Evolutionary conservation across 1,284 basidiomycete genomes (phyloP).

Genomic region (Sporisorium graminicola): DNA sequence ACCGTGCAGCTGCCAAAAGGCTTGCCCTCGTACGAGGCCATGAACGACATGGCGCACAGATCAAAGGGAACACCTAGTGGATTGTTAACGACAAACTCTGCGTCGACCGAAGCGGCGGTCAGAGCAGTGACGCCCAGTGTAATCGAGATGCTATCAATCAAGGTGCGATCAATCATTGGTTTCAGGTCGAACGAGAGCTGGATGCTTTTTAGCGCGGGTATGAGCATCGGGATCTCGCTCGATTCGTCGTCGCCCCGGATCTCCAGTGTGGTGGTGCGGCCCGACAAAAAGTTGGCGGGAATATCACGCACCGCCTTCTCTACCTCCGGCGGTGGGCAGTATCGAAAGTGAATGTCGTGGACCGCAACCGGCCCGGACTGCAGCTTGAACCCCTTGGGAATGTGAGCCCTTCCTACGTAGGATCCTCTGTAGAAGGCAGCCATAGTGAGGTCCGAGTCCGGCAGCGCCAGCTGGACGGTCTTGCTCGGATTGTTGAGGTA

Average conservation of each 20-base stretch:
- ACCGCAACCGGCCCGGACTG: slow-evolving; percentile 46
- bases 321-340: slow-evolving; percentile 38
- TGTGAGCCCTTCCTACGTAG: slow-evolving; percentile 53
- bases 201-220: slow-evolving; percentile 48
- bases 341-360: slow-evolving; percentile 56
- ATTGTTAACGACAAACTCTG: slow-evolving; percentile 58
- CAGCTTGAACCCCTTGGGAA: slow-evolving; percentile 40
- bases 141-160: slow-evolving; percentile 61
- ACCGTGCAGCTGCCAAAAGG: slow-evolving; percentile 56
- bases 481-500: slow-evolving; percentile 59
- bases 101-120: slow-evolving; percentile 51
- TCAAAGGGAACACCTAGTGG: slow-evolving; percentile 58
- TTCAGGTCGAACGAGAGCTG: slow-evolving; percentile 52
- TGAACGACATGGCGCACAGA: slow-evolving; percentile 51
- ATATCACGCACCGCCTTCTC: slow-evolving; percentile 45
- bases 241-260: slow-evolving; percentile 59
- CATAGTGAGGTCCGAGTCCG: slow-evolving; percentile 53
- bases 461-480: slow-evolving; percentile 37
- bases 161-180: slow-evolving; percentile 54
- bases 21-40: slow-evolving; percentile 50
- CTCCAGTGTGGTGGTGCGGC: slow-evolving; percentile 49
- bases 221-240: slow-evolving; percentile 43
- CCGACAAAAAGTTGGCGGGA: slow-evolving; percentile 56
- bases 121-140: slow-evolving; percentile 56
- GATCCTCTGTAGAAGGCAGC: slow-evolving; percentile 50